Conservation (phyloP, 2,329 filamentous ascomycete species). For the Cadophora sp. region DNA sequence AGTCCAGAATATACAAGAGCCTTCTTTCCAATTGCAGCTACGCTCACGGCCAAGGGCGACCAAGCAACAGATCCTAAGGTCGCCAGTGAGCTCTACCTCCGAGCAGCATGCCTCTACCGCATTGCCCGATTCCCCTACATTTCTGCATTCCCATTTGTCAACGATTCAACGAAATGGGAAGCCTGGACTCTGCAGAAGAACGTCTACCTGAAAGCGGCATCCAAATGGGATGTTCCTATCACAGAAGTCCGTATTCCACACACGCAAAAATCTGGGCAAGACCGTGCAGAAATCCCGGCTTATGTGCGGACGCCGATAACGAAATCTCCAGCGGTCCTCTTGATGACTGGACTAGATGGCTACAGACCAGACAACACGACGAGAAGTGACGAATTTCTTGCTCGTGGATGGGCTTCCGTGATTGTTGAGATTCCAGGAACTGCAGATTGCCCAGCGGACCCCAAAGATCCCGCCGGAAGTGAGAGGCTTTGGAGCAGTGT, state of each 20-base stretch:
- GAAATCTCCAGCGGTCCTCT: conserved; percentile 57
- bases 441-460: conserved; percentile 70
- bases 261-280: conserved; percentile 53
- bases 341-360: conserved; percentile 68
- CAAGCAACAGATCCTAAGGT: conserved; percentile 56
- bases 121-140: conserved; percentile 74
- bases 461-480: conserved; percentile 62
- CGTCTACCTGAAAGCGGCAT: conserved; percentile 64
- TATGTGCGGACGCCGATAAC: conserved; percentile 67
- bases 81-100: conserved; percentile 70
- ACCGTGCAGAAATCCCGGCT: conserved; percentile 64
- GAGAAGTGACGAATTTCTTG: conserved; percentile 66
- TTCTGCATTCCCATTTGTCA: conserved; percentile 49
- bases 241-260: conserved; percentile 68
- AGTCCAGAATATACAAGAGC: conserved; percentile 68
- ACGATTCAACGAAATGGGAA: conserved; percentile 58
- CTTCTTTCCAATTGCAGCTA: conserved; percentile 67
- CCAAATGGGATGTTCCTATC: conserved; percentile 63
- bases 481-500: conserved; percentile 70
- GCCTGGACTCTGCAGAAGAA: conserved; percentile 72
- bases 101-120: conserved; percentile 74
- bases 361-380: conserved; percentile 68
- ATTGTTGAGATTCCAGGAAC: conserved; percentile 71
- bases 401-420: conserved; percentile 67
- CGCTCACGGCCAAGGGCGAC: conserved; percentile 60